A percentile compares a stretch with the other conserved stretches of the same genome.
Conservation (phyloP, 2,329 filamentous ascomycete genomes). For the Sphaerostilbella broomeana region DNA sequence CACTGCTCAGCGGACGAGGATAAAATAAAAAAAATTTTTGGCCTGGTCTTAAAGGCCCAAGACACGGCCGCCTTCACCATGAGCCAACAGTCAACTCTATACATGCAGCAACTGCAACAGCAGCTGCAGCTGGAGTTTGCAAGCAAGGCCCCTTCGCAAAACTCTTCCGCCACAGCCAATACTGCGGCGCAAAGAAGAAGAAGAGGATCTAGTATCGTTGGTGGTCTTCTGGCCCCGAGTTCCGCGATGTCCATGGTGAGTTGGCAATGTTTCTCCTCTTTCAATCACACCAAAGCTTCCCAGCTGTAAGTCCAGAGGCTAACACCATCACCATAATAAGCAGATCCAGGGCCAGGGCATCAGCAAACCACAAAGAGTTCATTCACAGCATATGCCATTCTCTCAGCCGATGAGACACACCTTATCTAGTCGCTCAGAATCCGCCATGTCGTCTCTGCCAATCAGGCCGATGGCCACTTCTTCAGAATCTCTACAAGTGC, state of each 20-base stretch:
- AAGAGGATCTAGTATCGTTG: no score
- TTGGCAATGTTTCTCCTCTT: background rate
- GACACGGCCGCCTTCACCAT: no score
- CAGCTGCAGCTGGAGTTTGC: no score
- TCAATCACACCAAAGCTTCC: background rate
- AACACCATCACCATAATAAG: background rate
- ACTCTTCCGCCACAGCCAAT: no score
- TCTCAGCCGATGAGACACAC: conserved; percentile 39
- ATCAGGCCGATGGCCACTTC: background rate
- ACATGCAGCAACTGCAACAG: no score
- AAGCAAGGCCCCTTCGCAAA: no score
- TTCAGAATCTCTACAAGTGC: background rate
- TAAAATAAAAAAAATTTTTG: no score
- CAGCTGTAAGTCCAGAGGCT: background rate
- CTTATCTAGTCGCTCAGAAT: conserved; percentile 36
- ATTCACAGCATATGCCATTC: conserved; percentile 24
- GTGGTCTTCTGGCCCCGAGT: background rate
- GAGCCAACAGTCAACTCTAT: no score
- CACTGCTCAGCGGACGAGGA: no score
- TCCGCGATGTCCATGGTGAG: background rate
- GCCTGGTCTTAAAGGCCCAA: no score
- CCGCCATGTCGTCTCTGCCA: conserved; percentile 16
- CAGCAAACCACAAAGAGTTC: background rate
- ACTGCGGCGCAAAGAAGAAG: no score
- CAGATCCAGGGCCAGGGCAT: no score